These are phyloP conservation scores for Malania oleifera DNA, from an alignment of 164 flowering plant species.

Conservation along the genomic window DNA sequence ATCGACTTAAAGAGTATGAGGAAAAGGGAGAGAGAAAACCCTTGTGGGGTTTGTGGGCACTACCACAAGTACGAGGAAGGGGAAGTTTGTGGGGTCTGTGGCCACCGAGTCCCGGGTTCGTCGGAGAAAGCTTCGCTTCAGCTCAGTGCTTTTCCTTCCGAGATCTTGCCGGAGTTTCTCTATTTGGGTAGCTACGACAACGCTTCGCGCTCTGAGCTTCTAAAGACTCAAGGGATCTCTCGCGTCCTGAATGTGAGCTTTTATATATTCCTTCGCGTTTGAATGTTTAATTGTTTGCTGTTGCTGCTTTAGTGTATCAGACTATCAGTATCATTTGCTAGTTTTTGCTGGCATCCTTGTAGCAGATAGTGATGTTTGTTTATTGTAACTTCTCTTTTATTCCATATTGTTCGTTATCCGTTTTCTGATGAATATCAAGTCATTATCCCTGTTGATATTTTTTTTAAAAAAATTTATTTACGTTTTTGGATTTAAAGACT, in stretches of 20 bases:
- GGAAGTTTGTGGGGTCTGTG: constrained; percentile 86
- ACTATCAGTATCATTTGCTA: too few species aligned
- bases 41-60: constrained; percentile 93
- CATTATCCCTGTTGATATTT: too few species aligned
- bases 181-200: constrained; percentile 92
- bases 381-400: too few species aligned
- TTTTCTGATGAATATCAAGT: too few species aligned
- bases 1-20: constrained; percentile 56
- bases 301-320: too few species aligned
- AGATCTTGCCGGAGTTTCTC: constrained; percentile 85
- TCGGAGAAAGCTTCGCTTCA: constrained; percentile 37
- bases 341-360: too few species aligned
- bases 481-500: too few species aligned
- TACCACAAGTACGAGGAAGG: constrained; percentile 97
- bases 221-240: constrained; percentile 85
- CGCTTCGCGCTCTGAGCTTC: constrained; percentile 87
- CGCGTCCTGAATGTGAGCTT: constrained; percentile 75
- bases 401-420: too few species aligned
- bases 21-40: constrained; percentile 97
- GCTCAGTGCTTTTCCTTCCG: constrained; percentile 76
- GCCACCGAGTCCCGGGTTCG: constrained; percentile 59
- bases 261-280: not conserved
- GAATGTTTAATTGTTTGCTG: not conserved
- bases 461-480: too few species aligned
- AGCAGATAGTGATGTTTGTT: too few species aligned